phyloP scores from a whole-genome alignment of 306 rosid species.

The Cicer chorassanicum region DNA sequence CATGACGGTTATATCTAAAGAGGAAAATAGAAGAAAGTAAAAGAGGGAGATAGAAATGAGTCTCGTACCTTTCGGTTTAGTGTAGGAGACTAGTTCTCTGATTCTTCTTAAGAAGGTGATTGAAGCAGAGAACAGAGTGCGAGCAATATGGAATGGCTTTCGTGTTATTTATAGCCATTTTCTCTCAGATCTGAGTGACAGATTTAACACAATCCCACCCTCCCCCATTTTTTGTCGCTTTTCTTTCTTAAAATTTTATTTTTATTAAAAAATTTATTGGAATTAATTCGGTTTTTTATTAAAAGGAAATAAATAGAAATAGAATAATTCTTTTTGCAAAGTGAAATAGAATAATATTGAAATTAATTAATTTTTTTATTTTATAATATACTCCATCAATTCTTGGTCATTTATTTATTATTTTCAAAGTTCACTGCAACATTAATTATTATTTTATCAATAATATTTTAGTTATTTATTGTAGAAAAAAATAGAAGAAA shows the following conservation, averaged over 20 bases:
- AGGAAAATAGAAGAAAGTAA: neutral
- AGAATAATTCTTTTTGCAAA: no score
- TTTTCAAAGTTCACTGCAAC: no score
- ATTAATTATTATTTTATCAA: no score
- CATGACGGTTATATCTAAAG: no score
- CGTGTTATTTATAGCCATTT: constrained; percentile 57
- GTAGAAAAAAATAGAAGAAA: no score
- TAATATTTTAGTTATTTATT: no score
- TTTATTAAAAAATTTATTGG: neutral
- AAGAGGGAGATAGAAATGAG: constrained; percentile 8
- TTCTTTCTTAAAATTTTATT: neutral
- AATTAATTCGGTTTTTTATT: no score
- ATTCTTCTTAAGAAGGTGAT: constrained; percentile 34
- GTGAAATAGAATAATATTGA: no score
- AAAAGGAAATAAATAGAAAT: no score
- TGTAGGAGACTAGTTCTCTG: constrained; percentile 50
- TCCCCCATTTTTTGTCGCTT: neutral
- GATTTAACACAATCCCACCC: neutral
- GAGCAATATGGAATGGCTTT: neutral
- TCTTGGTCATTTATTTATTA: no score
- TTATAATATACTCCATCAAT: no score
- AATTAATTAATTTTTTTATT: no score
- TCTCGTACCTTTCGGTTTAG: constrained; percentile 47
- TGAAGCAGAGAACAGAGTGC: constrained; percentile 53
- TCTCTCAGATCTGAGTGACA: constrained; percentile 45